Percentiles rank a stretch among this genome's conserved stretches.
Conservation (phyloP, 805 yeast species). For the Wickerhamiella australiensis region DNA sequence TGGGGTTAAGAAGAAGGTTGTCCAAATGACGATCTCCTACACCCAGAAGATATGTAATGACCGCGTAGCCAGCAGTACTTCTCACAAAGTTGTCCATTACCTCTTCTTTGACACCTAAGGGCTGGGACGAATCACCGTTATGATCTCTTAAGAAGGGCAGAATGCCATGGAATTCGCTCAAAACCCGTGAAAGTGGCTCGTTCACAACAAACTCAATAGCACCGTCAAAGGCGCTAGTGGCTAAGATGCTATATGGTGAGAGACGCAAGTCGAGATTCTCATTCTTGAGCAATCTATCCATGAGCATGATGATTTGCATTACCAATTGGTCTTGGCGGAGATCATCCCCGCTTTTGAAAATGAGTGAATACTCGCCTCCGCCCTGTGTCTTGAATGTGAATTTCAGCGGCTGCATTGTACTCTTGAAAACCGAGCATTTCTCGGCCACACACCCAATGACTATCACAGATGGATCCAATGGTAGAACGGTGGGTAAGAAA, state of each 20-base stretch:
- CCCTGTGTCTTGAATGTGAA: conserved; percentile 54
- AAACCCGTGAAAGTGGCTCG: conserved; percentile 69
- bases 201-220: conserved; percentile 91
- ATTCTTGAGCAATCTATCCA: conserved; percentile 77
- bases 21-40: conserved; percentile 97
- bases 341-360: conserved; percentile 95
- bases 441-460: conserved; percentile 68
- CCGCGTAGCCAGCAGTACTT: conserved; percentile 97
- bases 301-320: conserved; percentile 79
- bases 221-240: conserved; percentile 86
- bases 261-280: conserved; percentile 82
- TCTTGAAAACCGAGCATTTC: conserved; percentile 77
- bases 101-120: conserved; percentile 38
- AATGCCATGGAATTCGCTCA: conserved; percentile 64
- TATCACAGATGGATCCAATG: conserved; percentile 68
- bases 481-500: conserved; percentile 53
- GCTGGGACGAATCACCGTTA: conserved; percentile 39
- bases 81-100: conserved; percentile 90
- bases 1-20: conserved; percentile 65
- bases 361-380: conserved; percentile 53
- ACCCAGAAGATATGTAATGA: conserved; percentile 83
- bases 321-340: conserved; percentile 92
- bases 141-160: conserved; percentile 56
- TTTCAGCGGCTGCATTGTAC: conserved; percentile 80
- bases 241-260: conserved; percentile 80